Evolutionary conservation across 768 basidiomycete genomes (phyloP).

Genomic region (Suillus spraguei): DNA sequence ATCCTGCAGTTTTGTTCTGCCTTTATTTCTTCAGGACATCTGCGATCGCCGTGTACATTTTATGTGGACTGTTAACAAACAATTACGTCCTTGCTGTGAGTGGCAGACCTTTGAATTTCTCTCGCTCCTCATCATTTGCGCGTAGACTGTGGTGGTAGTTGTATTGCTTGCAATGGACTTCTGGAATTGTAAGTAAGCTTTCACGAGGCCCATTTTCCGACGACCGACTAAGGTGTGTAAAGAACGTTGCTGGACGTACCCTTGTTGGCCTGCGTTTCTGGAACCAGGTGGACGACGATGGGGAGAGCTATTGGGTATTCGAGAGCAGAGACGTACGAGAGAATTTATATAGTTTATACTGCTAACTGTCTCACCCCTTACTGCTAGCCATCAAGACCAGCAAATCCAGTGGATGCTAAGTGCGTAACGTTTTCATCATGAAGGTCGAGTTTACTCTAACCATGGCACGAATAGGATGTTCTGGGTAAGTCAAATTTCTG

Average conservation of each 20-base stretch:
- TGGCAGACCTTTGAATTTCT: conserved; percentile 10
- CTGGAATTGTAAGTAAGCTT: conserved; percentile 86
- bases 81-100: conserved; percentile 93
- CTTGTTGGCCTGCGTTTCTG: conserved; percentile 95
- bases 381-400: conserved; percentile 78
- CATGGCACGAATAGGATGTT: conserved; percentile 68
- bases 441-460: conserved; percentile 14
- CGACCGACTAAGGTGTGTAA: conserved; percentile 12
- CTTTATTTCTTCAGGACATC: conserved; percentile 86
- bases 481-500: conserved; percentile 59
- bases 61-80: conserved; percentile 88
- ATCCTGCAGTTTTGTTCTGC: conserved; percentile 83
- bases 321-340: conserved; percentile 89
- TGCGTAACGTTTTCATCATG: conserved; percentile 37
- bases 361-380: conserved; percentile 1
- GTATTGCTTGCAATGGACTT: conserved; percentile 96
- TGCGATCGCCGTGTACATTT: conserved; percentile 90
- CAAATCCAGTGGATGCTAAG: conserved; percentile 88
- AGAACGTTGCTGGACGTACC: conserved; percentile 94
- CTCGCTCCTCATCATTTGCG: conserved; percentile 7
- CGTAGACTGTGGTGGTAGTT: conserved; percentile 86
- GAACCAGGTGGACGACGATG: conserved; percentile 98
- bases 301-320: conserved; percentile 96
- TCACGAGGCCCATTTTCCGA: background rate
- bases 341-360: conserved; percentile 7